Evolutionary conservation across 306 rosid species (phyloP), one percentile per base, ranked within the genome.

Genomic region (Lotus japonicus): DNA sequence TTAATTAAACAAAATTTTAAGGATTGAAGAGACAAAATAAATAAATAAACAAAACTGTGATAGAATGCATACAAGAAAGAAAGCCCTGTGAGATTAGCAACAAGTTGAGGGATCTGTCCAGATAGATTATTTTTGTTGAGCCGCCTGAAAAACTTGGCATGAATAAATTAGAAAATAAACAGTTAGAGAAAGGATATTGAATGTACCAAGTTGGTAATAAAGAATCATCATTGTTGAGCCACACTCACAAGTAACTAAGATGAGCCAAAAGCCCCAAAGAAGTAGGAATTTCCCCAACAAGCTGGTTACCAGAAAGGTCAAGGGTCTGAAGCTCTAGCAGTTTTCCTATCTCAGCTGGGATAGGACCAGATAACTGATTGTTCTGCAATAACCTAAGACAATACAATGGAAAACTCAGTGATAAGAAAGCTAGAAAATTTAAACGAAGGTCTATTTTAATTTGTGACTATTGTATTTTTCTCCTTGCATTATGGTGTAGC

Each of bases 201-300:
- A 49, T 69, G 57, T 36, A 55, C 33, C 7, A 57, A 39, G 59
- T n/a, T 68, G 59, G 28, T 19, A 23, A 56, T 19, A 15, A 64
- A 33, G 78, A 72, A 57, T 9, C 41, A 44, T 9, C 16, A 36
- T 26, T 14, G 58, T 11, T 5, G 11, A 75, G 64, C 56, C 81
- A 74, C 64, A 90, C 98, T 94, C 90, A 94, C 99, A 88, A 77
- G 96, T 94, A 94, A 83, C 86, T 87, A 81, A 90, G 89, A 63
- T 39, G 86, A 77, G 85, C 75, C 82, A 94, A 79, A 72, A 35
- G 59, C 17, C 97, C 97, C 88, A 94, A 75, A 57, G 96, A 87
- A 57, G 82, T 72, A 9, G 97, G 99, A 76, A 94, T 87, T 76
- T 73, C 79, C 53, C 97, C 97, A 16, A 11, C 81, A 70, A 94